phyloP scores from a whole-genome alignment of 192 early-diverging fungal species.

The Phycomyces nitens region DNA sequence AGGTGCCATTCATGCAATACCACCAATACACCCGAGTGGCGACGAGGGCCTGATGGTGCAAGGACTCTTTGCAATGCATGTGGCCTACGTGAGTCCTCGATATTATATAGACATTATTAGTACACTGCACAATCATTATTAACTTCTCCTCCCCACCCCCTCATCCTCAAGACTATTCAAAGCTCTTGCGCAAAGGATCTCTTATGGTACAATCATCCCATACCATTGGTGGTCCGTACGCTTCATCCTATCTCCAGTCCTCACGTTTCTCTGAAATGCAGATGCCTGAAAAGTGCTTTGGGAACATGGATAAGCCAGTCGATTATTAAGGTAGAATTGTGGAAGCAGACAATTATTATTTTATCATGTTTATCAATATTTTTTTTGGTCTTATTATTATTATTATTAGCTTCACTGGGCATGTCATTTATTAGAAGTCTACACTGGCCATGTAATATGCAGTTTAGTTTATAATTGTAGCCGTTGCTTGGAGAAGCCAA shows the following conservation, averaged over 20 bases:
- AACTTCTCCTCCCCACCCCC: too few relatives aligned
- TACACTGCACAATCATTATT: too few relatives aligned
- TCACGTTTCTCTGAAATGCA: too few relatives aligned
- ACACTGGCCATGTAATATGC: too few relatives aligned
- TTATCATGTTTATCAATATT: too few relatives aligned
- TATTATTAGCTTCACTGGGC: too few relatives aligned
- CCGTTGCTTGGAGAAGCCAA: too few relatives aligned
- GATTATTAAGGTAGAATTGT: not conserved
- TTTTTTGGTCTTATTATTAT: too few relatives aligned
- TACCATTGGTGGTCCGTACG: not conserved
- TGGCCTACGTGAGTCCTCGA: slow-evolving; percentile 72
- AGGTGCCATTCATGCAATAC: slow-evolving; percentile 77
- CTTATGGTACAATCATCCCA: not conserved
- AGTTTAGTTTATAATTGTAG: too few relatives aligned
- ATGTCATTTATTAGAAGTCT: too few relatives aligned
- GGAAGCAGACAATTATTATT: not conserved
- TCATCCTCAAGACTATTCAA: slow-evolving; percentile 23
- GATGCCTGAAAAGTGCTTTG: too few relatives aligned
- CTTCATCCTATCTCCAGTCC: too few relatives aligned
- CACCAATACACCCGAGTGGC: slow-evolving; percentile 91
- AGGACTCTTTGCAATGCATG: slow-evolving; percentile 95
- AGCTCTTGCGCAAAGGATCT: slow-evolving; percentile 20
- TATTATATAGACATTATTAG: not conserved
- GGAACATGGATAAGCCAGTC: not conserved
- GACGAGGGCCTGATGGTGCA: slow-evolving; percentile 87